phyloP scores from a whole-genome alignment of 805 yeast species.

The Lipomyces starkeyi region DNA sequence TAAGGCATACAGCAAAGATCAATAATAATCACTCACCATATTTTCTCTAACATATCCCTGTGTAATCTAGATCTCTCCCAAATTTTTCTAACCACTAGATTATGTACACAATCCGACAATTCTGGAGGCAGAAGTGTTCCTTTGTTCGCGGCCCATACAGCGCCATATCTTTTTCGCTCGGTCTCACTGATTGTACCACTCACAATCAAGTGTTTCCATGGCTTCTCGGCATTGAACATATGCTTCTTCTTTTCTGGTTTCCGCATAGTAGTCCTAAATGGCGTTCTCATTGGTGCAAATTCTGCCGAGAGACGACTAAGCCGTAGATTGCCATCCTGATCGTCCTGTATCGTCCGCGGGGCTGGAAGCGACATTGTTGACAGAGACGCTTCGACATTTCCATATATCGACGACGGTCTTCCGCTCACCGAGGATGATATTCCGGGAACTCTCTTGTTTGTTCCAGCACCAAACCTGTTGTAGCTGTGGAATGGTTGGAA shows the following conservation, averaged over 20 bases:
- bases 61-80: slow-evolving; percentile 84
- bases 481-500: slow-evolving; percentile 9
- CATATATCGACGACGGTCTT: background rate
- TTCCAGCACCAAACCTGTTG: background rate
- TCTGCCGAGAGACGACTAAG: background rate
- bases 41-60: slow-evolving; percentile 60
- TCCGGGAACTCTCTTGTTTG: background rate
- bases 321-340: background rate
- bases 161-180: slow-evolving; percentile 89
- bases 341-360: background rate
- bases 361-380: slow-evolving; percentile 17
- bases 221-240: slow-evolving; percentile 39
- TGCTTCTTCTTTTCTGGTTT: slow-evolving; percentile 35
- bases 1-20: background rate
- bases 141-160: slow-evolving; percentile 89
- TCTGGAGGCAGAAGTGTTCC: slow-evolving; percentile 50
- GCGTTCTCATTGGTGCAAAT: slow-evolving; percentile 2
- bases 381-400: background rate
- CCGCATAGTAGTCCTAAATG: slow-evolving; percentile 39
- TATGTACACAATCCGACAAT: slow-evolving; percentile 33
- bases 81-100: slow-evolving; percentile 69
- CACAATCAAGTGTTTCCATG: slow-evolving; percentile 39
- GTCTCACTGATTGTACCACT: slow-evolving; percentile 45
- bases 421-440: background rate
- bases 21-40: slow-evolving; percentile 57